These are phyloP conservation scores for Candida qinlingensis DNA, from an alignment of 805 yeast species.

Conservation along the genomic window DNA sequence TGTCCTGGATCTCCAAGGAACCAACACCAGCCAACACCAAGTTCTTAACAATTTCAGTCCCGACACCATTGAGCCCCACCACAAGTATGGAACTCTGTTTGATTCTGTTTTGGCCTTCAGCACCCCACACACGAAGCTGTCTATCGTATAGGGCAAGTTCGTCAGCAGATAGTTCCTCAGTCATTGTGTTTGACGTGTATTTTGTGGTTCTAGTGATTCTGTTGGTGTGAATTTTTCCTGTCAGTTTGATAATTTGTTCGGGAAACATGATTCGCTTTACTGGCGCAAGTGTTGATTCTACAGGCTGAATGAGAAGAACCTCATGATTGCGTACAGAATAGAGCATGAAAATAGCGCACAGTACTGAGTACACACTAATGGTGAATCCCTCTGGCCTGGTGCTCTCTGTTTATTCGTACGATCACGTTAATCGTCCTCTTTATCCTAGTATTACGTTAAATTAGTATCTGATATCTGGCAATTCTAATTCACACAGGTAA, in stretches of 20 bases:
- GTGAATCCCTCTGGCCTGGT: too few species aligned
- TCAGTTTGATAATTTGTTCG: not conserved
- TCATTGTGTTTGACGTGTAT: not conserved
- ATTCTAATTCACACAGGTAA: too few species aligned
- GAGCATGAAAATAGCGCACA: too few species aligned
- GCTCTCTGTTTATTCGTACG: too few species aligned
- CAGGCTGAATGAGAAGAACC: too few species aligned
- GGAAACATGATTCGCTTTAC: not conserved
- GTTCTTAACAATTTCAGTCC: conserved; percentile 80
- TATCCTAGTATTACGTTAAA: too few species aligned
- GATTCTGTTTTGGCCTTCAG: conserved; percentile 79
- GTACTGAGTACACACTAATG: too few species aligned
- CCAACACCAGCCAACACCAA: conserved; percentile 87
- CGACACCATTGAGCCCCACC: conserved; percentile 70
- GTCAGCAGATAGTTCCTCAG: conserved; percentile 39
- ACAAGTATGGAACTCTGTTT: conserved; percentile 67
- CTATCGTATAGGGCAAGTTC: conserved; percentile 92
- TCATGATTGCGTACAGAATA: too few species aligned
- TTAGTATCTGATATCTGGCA: too few species aligned
- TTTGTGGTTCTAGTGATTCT: not conserved
- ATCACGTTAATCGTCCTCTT: too few species aligned
- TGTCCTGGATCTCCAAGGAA: conserved; percentile 64
- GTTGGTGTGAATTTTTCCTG: not conserved
- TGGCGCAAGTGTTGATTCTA: too few species aligned
- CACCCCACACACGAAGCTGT: conserved; percentile 93